Evolutionary conservation across 495 filamentous ascomycete genomes (phyloP).

Genomic region (Aspergillus hancockii): DNA sequence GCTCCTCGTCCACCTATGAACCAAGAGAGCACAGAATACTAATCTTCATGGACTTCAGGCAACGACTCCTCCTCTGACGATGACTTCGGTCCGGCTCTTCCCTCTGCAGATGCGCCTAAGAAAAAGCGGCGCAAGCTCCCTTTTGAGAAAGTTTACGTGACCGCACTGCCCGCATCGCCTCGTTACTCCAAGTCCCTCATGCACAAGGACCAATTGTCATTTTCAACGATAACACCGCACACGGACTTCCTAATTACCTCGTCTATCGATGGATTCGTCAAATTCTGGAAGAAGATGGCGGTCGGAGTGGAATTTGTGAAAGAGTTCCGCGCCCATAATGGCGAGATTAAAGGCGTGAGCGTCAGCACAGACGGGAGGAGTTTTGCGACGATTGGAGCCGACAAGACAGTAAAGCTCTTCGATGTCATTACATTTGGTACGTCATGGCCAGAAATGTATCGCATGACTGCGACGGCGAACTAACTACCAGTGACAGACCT

Average conservation of each 20-base stretch:
- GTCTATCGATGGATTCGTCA: slow-evolving; percentile 89
- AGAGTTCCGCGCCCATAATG: slow-evolving; percentile 87
- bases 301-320: slow-evolving; percentile 96
- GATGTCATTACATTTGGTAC: slow-evolving; percentile 89
- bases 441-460: slow-evolving; percentile 8
- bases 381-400: slow-evolving; percentile 84
- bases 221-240: slow-evolving; percentile 78
- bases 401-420: slow-evolving; percentile 92
- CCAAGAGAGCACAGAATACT: not conserved
- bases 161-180: slow-evolving; percentile 76
- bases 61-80: slow-evolving; percentile 80
- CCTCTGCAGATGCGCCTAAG: slow-evolving; percentile 71
- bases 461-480: not conserved
- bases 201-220: slow-evolving; percentile 93
- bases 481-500: slow-evolving; percentile 56
- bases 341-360: slow-evolving; percentile 79
- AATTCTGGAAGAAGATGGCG: slow-evolving; percentile 98
- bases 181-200: slow-evolving; percentile 97
- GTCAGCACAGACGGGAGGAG: slow-evolving; percentile 88
- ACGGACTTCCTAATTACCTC: slow-evolving; percentile 95
- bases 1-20: slow-evolving; percentile 7
- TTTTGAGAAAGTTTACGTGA: slow-evolving; percentile 91
- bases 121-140: slow-evolving; percentile 90
- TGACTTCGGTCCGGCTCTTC: slow-evolving; percentile 89
- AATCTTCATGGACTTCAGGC: slow-evolving; percentile 15